Conservation (phyloP, 2,329 filamentous ascomycete species). For the Sclerotinia trifoliorum region DNA sequence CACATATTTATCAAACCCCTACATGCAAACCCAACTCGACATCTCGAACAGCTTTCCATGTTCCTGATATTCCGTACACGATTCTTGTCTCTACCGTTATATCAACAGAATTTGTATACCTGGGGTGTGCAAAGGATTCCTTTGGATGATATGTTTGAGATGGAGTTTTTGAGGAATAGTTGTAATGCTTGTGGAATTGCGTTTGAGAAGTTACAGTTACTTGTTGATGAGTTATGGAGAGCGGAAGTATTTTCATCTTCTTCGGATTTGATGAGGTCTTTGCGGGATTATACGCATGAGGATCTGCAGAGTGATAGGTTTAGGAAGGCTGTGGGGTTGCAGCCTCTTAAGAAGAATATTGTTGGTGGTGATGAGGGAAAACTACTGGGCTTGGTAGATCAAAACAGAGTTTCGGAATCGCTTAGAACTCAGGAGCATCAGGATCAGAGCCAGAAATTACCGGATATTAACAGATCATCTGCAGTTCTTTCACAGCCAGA, state of each 20-base stretch:
- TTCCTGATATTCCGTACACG: not conserved
- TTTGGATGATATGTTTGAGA: not conserved
- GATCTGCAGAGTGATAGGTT: conserved; percentile 1
- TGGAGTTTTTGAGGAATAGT: not conserved
- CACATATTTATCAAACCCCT: not conserved
- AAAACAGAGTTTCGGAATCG: too few relatives aligned
- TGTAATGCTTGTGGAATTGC: not conserved
- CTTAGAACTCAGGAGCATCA: not conserved
- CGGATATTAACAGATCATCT: too few relatives aligned
- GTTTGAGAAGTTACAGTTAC: not conserved
- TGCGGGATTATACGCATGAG: not conserved
- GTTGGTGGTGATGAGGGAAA: not conserved
- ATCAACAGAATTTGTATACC: not conserved
- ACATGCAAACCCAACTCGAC: not conserved
- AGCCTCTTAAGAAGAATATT: not conserved
- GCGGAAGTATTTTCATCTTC: not conserved
- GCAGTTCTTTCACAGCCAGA: too few relatives aligned
- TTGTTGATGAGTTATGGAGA: not conserved
- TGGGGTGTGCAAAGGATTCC: not conserved
- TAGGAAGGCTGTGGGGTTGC: not conserved
- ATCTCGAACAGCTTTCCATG: not conserved
- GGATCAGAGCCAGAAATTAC: too few relatives aligned
- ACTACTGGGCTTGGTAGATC: not conserved
- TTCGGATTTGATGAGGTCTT: not conserved
- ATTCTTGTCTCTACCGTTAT: not conserved